These are phyloP conservation scores for Penicillium turbatum DNA, from an alignment of 495 filamentous ascomycete species.

Conservation along the genomic window DNA sequence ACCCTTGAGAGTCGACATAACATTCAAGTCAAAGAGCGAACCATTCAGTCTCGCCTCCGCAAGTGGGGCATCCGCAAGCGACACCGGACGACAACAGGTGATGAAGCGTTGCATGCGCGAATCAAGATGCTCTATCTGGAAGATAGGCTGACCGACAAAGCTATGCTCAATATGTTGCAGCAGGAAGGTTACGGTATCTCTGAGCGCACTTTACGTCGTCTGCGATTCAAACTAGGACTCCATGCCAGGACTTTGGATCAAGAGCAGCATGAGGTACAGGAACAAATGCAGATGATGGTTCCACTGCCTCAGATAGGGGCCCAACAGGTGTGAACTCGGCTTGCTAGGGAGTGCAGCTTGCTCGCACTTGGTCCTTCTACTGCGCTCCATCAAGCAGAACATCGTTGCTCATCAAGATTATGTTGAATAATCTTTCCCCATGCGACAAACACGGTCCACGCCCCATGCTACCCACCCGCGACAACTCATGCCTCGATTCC, in stretches of 20 bases:
- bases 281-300: slow-evolving; percentile 3
- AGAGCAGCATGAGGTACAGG: slow-evolving; percentile 4
- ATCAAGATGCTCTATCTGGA: slow-evolving; percentile 26
- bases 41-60: slow-evolving; percentile 27
- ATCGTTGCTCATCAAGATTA: background rate
- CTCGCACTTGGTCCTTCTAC: background rate
- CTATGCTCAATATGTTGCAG: slow-evolving; percentile 25
- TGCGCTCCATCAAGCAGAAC: slow-evolving; percentile 3
- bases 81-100: slow-evolving; percentile 26
- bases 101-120: slow-evolving; percentile 25
- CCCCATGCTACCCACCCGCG: background rate
- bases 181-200: slow-evolving; percentile 29
- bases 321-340: background rate
- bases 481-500: background rate
- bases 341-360: background rate
- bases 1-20: slow-evolving; percentile 24
- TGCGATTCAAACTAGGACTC: slow-evolving; percentile 27
- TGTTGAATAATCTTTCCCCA: background rate
- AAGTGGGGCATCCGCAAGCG: slow-evolving; percentile 32
- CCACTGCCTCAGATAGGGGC: background rate
- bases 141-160: slow-evolving; percentile 27
- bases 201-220: slow-evolving; percentile 23
- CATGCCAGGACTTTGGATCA: slow-evolving; percentile 23
- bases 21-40: slow-evolving; percentile 28
- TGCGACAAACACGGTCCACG: background rate